Evolutionary conservation across 495 filamentous ascomycete species (phyloP).

Genomic region (Pseudevernia furfuracea): DNA sequence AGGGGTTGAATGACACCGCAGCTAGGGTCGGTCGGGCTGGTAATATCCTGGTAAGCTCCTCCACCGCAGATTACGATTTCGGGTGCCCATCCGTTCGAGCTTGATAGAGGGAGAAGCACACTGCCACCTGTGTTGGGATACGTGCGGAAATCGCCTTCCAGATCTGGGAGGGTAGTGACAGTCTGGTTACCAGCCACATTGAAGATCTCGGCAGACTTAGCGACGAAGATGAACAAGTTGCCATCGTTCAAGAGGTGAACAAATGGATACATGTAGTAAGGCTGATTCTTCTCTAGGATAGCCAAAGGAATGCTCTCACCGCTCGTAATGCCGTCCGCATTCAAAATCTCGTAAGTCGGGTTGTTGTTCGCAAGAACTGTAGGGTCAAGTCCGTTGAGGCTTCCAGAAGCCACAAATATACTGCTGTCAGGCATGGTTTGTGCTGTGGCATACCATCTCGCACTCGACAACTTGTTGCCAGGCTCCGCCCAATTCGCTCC

Average conservation of each 20-base stretch:
- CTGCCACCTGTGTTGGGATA: conserved; percentile 59
- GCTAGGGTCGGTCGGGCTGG: conserved; percentile 49
- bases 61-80: conserved; percentile 56
- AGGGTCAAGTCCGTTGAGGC: conserved; percentile 53
- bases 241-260: conserved; percentile 51
- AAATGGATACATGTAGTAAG: conserved; percentile 63
- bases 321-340: conserved; percentile 33
- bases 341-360: conserved; percentile 54
- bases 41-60: conserved; percentile 56
- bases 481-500: conserved; percentile 50
- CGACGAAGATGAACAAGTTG: conserved; percentile 48
- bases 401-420: conserved; percentile 56
- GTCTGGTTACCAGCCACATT: conserved; percentile 37
- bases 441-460: conserved; percentile 54
- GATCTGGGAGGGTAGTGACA: conserved; percentile 44
- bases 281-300: conserved; percentile 50
- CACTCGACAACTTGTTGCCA: conserved; percentile 45
- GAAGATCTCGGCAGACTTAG: conserved; percentile 51
- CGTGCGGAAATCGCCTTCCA: conserved; percentile 52
- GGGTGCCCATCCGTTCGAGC: conserved; percentile 43
- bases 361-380: conserved; percentile 52
- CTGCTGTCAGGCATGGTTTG: conserved; percentile 50
- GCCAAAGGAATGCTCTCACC: conserved; percentile 42
- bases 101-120: conserved; percentile 50
- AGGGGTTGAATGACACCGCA: conserved; percentile 54